Conservation (phyloP, 352 stramenopile genomes). For the Globisporangium lucens region DNA sequence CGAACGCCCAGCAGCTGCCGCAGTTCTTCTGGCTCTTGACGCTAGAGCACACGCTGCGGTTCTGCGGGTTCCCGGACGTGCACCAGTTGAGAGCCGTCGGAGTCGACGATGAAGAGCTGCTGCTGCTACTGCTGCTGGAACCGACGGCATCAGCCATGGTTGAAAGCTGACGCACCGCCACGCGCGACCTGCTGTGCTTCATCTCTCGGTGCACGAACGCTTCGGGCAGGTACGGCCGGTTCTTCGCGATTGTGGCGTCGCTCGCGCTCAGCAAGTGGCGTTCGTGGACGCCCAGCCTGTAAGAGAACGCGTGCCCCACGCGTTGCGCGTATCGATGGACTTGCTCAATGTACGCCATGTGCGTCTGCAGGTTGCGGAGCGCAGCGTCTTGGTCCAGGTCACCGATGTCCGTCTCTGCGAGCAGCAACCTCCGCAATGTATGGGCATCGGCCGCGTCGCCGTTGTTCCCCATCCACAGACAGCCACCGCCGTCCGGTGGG, state of each 20-base stretch:
- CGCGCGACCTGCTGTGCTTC: constrained; percentile 20
- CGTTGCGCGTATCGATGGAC: constrained; percentile 49
- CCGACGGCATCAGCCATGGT: constrained; percentile 2
- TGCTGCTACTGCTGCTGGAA: constrained; percentile 19
- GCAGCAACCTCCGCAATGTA: constrained; percentile 43
- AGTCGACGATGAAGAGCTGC: constrained; percentile 13
- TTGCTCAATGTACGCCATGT: constrained; percentile 80
- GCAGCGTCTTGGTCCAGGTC: constrained; percentile 20
- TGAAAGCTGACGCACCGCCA: constrained; percentile 22
- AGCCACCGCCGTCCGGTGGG: constrained; percentile 25
- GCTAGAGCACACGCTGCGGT: constrained; percentile 55
- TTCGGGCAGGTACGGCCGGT: constrained; percentile 30
- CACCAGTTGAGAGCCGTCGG: constrained; percentile 62
- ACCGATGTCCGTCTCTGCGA: constrained; percentile 25
- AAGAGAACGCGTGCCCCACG: constrained; percentile 56
- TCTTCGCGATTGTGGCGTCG: constrained; percentile 17
- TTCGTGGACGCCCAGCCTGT: constrained; percentile 59
- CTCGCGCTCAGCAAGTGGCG: constrained; percentile 44
- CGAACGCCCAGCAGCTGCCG: constrained; percentile 76
- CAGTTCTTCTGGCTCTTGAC: constrained; percentile 80
- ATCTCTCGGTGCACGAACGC: constrained; percentile 54
- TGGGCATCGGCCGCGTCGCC: constrained; percentile 31
- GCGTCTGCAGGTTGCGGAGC: constrained; percentile 46
- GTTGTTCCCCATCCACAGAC: constrained; percentile 51
- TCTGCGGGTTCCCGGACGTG: constrained; percentile 51